These are phyloP conservation scores for Stenogyne calaminthoides DNA, from an alignment of 305 asterid genomes.

Conservation along the genomic window DNA sequence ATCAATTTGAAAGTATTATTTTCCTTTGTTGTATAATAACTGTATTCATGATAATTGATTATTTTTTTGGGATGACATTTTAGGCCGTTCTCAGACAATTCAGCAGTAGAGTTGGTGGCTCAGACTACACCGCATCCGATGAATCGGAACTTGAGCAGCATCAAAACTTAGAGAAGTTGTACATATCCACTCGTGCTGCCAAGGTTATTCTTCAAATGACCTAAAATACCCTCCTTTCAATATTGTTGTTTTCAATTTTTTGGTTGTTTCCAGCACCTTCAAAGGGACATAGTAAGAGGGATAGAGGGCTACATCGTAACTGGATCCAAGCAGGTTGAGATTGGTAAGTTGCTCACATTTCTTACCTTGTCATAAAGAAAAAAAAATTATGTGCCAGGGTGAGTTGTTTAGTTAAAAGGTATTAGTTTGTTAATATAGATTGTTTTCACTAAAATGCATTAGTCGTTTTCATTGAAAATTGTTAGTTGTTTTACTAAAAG, in stretches of 20 bases:
- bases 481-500: too few species aligned
- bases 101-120: conserved; percentile 55
- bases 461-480: not conserved
- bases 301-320: conserved; percentile 65
- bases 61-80: conserved; percentile 2
- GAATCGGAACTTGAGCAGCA: conserved; percentile 56
- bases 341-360: conserved; percentile 45
- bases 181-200: conserved; percentile 71
- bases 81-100: conserved; percentile 72
- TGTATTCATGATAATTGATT: not conserved
- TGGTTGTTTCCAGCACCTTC: conserved; percentile 54
- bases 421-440: too few species aligned
- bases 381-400: too few species aligned
- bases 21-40: not conserved
- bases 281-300: conserved; percentile 75
- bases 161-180: conserved; percentile 61
- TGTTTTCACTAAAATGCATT: not conserved
- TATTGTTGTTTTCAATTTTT: not conserved
- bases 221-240: not conserved
- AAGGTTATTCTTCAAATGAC: conserved; percentile 48
- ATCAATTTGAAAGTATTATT: not conserved
- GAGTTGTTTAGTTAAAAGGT: too few species aligned
- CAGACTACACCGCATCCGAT: conserved; percentile 45
- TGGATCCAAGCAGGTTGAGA: conserved; percentile 71
- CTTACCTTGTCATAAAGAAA: not conserved